Conservation (phyloP, 495 filamentous ascomycete species). For the Penicillium alfredii region DNA sequence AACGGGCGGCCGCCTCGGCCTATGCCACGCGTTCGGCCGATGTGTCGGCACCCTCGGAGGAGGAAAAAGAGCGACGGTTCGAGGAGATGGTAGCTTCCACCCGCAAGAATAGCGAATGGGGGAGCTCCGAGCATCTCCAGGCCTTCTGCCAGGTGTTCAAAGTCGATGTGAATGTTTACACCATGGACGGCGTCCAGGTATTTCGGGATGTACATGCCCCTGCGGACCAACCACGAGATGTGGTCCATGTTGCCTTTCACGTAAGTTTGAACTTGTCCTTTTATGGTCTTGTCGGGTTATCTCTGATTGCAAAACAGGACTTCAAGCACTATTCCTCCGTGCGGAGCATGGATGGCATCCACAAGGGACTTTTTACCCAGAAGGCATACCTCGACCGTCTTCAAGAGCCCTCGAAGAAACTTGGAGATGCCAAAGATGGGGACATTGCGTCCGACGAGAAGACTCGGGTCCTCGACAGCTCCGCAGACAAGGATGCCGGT, state of each 20-base stretch:
- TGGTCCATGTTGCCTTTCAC: conserved; percentile 65
- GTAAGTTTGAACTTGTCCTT: too few species aligned
- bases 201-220: conserved; percentile 45
- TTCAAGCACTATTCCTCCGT: conserved; percentile 77
- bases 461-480: not conserved
- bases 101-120: conserved; percentile 58
- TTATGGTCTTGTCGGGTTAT: not conserved
- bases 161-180: conserved; percentile 60
- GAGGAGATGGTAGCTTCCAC: conserved; percentile 56
- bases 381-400: not conserved
- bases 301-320: conserved; percentile 8
- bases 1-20: conserved; percentile 47
- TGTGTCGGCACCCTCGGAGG: conserved; percentile 40
- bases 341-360: conserved; percentile 54
- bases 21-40: conserved; percentile 34
- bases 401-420: conserved; percentile 37
- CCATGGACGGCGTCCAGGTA: conserved; percentile 38
- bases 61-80: conserved; percentile 58
- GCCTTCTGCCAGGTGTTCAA: conserved; percentile 61
- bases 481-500: conserved; percentile 22
- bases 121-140: conserved; percentile 65
- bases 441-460: conserved; percentile 13
- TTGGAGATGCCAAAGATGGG: conserved; percentile 13
- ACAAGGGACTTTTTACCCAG: conserved; percentile 39
- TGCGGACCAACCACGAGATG: conserved; percentile 35